A percentile compares a stretch with the other conserved stretches of the same genome.
Evolutionary conservation across 306 rosid species (phyloP).

Genomic region (Medicago ruthenica): DNA sequence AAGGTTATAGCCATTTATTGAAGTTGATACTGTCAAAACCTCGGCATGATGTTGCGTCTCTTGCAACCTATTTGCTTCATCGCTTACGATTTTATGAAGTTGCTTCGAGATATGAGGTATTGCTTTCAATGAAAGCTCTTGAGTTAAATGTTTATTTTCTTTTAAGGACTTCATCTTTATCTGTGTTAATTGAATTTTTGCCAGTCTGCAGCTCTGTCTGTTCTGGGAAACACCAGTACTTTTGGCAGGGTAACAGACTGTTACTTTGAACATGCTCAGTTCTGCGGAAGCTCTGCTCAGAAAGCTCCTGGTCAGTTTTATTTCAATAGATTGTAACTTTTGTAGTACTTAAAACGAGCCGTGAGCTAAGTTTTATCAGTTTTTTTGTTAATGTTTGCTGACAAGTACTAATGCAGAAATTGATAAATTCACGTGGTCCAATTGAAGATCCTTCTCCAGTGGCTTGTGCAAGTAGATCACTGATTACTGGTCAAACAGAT

Average conservation of each 20-base stretch:
- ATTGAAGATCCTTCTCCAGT: constrained; percentile 96
- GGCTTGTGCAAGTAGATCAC: constrained; percentile 67
- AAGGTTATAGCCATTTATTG: constrained; percentile 82
- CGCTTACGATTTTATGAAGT: constrained; percentile 91
- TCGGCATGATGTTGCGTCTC: constrained; percentile 89
- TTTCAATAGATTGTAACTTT: constrained; percentile 47
- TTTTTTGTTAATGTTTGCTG: constrained; percentile 52
- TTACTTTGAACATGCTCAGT: constrained; percentile 71
- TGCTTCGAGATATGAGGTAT: constrained; percentile 92
- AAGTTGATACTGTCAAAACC: constrained; percentile 84
- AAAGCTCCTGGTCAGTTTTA: constrained; percentile 85
- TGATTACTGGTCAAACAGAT: constrained; percentile 77
- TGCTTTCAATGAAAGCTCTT: constrained; percentile 41
- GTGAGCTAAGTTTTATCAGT: constrained; percentile 24
- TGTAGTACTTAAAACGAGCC: constrained; percentile 24
- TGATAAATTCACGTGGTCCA: constrained; percentile 85
- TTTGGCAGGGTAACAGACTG: constrained; percentile 69
- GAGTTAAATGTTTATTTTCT: constrained; percentile 24
- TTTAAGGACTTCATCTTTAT: constrained; percentile 38
- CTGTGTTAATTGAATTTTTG: constrained; percentile 53
- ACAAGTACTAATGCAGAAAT: constrained; percentile 79
- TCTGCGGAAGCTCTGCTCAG: constrained; percentile 70
- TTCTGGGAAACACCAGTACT: constrained; percentile 69
- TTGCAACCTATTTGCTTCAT: constrained; percentile 80
- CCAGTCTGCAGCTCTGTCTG: constrained; percentile 90